Conservation (phyloP, 2,329 filamentous ascomycete genomes). For the Grosmannia serpens region DNA sequence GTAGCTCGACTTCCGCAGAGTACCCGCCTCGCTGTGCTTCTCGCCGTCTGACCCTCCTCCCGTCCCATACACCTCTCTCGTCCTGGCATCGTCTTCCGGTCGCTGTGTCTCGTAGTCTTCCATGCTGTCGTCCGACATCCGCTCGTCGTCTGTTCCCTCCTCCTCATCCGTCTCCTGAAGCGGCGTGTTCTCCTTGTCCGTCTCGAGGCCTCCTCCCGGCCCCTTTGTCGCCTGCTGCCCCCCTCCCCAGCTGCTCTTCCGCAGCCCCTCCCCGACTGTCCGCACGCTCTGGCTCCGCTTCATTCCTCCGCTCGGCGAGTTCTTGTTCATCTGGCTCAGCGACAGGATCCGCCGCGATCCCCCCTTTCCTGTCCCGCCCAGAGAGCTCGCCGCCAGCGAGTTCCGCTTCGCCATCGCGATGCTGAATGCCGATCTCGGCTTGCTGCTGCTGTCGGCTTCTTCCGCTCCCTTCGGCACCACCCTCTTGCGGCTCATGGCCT, state of each 20-base stretch:
- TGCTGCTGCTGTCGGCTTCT: slow-evolving; percentile 9
- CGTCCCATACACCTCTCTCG: background rate
- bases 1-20: slow-evolving; percentile 29
- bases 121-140: slow-evolving; percentile 6
- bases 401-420: slow-evolving; percentile 43
- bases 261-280: slow-evolving; percentile 36
- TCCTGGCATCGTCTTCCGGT: background rate
- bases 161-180: slow-evolving; percentile 55
- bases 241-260: slow-evolving; percentile 62
- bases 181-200: slow-evolving; percentile 27
- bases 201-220: slow-evolving; percentile 40
- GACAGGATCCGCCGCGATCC: slow-evolving; percentile 74
- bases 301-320: slow-evolving; percentile 52
- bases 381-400: slow-evolving; percentile 32
- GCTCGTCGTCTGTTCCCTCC: slow-evolving; percentile 22
- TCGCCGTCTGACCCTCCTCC: slow-evolving; percentile 10
- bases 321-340: slow-evolving; percentile 78
- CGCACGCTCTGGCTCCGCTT: slow-evolving; percentile 72
- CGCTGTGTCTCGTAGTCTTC: slow-evolving; percentile 23
- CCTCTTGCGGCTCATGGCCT: slow-evolving; percentile 49
- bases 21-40: slow-evolving; percentile 37
- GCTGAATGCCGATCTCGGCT: slow-evolving; percentile 30
- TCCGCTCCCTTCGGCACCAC: slow-evolving; percentile 29
- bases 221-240: slow-evolving; percentile 32
- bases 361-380: slow-evolving; percentile 20